phyloP scores from a whole-genome alignment of 1,139 yeast species.

The Pichia sp. region DNA sequence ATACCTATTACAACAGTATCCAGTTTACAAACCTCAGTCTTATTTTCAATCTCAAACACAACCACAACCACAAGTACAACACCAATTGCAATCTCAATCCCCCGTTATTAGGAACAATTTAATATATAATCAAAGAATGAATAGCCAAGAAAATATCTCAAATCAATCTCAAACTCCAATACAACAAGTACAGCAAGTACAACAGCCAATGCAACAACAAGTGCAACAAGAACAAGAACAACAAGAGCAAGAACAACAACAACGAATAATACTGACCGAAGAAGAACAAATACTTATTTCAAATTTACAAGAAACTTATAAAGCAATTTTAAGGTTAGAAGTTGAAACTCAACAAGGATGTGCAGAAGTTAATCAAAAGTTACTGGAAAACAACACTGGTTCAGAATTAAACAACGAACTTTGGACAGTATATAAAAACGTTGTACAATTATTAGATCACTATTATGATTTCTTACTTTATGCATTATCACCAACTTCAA shows the following conservation, averaged over 20 bases:
- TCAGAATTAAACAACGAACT: constrained; percentile 55
- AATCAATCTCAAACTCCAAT: background rate
- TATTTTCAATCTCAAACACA: background rate
- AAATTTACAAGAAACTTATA: constrained; percentile 67
- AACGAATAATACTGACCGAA: constrained; percentile 42
- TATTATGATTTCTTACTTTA: constrained; percentile 67
- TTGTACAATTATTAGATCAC: constrained; percentile 57
- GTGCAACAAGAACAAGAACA: constrained; percentile 38
- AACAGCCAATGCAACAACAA: constrained; percentile 2
- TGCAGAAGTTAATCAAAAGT: constrained; percentile 46
- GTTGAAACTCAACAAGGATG: constrained; percentile 66
- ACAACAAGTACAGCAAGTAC: constrained; percentile 4
- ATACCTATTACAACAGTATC: background rate
- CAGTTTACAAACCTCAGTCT: background rate
- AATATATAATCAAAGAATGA: background rate
- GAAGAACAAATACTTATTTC: constrained; percentile 69
- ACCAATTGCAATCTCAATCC: background rate
- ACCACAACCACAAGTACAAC: background rate
- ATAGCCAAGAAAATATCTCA: background rate
- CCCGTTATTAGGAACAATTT: too few species aligned
- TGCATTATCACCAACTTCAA: constrained; percentile 59
- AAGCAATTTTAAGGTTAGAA: constrained; percentile 60
- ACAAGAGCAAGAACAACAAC: constrained; percentile 24
- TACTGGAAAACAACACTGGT: constrained; percentile 43
- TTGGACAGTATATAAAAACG: constrained; percentile 67